Evolutionary conservation across 176 grass and related monocot species (phyloP).

Genomic region (Hordeum marinum): DNA sequence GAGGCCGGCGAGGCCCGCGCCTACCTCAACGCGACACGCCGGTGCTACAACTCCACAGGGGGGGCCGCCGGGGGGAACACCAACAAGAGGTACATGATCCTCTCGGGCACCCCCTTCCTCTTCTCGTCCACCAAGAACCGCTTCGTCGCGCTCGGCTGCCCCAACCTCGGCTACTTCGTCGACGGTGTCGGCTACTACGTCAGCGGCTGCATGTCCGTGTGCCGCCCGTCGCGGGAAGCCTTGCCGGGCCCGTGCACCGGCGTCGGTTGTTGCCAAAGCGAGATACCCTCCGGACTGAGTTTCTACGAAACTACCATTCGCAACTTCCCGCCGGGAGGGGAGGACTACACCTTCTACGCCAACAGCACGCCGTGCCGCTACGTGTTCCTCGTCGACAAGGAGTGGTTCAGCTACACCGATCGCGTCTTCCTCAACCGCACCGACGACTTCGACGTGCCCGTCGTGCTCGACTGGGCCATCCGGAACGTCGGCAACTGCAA

Average conservation of each 20-base stretch:
- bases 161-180: conserved; percentile 30
- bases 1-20: not conserved
- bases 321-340: not conserved
- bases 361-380: conserved; percentile 27
- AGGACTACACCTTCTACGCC: not conserved
- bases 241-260: conserved; percentile 27
- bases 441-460: conserved; percentile 19
- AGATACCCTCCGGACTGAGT: not conserved
- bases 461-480: conserved; percentile 59
- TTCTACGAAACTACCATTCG: not conserved
- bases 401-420: conserved; percentile 32
- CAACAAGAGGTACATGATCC: too few species aligned
- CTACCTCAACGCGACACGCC: not conserved
- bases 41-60: conserved; percentile 22
- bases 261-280: conserved; percentile 50
- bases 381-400: conserved; percentile 28
- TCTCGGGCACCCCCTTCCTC: not conserved
- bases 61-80: too few species aligned
- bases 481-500: conserved; percentile 25
- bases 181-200: not conserved
- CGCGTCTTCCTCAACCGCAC: conserved; percentile 13
- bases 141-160: conserved; percentile 32
- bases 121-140: conserved; percentile 29
- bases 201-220: conserved; percentile 45
- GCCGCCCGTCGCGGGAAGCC: conserved; percentile 1